Evolutionary conservation across 805 yeast genomes (phyloP).

Genomic region (Zygosaccharomyces bailii): DNA sequence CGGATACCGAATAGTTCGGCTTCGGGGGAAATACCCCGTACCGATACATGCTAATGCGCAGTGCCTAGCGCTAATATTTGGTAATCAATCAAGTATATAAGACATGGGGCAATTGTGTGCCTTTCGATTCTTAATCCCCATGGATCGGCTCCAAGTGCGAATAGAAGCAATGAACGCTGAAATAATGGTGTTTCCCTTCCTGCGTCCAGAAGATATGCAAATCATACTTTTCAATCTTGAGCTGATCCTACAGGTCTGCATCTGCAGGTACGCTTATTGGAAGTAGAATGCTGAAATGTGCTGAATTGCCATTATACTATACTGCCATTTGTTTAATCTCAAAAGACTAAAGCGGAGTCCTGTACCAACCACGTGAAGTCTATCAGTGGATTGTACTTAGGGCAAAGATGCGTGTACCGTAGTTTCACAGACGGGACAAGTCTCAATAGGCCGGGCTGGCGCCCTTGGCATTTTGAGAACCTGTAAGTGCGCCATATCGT

Average conservation of each 20-base stretch:
- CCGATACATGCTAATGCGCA: neutral
- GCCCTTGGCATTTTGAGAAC: neutral
- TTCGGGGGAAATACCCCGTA: neutral
- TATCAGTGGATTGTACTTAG: neutral
- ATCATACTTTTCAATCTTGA: slow-evolving; percentile 3
- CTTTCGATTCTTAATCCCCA: neutral
- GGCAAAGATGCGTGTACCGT: neutral
- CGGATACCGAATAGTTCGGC: neutral
- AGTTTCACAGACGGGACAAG: neutral
- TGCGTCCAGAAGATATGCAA: slow-evolving; percentile 3
- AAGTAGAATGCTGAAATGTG: neutral
- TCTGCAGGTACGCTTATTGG: slow-evolving; percentile 3
- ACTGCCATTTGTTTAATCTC: neutral
- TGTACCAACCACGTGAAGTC: neutral
- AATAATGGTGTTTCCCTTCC: neutral
- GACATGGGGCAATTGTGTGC: neutral
- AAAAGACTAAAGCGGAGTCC: neutral
- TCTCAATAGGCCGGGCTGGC: neutral
- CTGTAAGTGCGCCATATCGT: neutral
- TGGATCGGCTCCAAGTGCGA: neutral
- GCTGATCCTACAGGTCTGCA: slow-evolving; percentile 4
- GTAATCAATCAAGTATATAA: neutral
- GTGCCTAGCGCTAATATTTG: neutral
- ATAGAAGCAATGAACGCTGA: neutral
- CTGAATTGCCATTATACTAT: neutral